Evolutionary conservation across 345 rosid species (phyloP), one percentile per base, ranked within the genome.

Genomic region (Moringa oleifera): DNA sequence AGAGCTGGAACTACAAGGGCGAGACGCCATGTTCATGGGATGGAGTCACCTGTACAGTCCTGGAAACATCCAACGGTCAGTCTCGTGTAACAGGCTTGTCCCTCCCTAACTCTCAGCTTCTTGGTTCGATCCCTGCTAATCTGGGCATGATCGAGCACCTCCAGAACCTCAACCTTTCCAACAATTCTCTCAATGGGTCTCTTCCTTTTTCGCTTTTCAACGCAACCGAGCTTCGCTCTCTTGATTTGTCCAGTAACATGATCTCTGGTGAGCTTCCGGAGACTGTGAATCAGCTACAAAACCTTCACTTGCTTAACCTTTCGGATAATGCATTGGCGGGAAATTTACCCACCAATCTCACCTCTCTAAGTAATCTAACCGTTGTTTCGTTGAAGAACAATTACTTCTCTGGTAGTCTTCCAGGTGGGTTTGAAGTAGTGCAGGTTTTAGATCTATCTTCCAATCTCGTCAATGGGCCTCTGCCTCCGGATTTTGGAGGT

Each of bases 21-120:
- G 72, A 72, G 57, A 81, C 80, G 65, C 99, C 99, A 9, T 90
- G 97, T 69, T 81, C 79, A 0, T 94, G 99, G 99, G 63, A 57
- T 53, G 96, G 99, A 16, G 92, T 94, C 60, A 63, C 75, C 49
- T 93, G 98, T 62, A 70, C 67, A 22, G 55, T 53, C 50, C 67
- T 73, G 8, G 68, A 75, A 18, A 51, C 47, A 46, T 33, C 53
- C 65, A 60, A 62, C n/a, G 22, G 62, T 8, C 46, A 53, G 62
- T 68, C 68, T 68, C 80, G 82, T 16, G 99, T 94, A 53, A 82
- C 78, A 11, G 77, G 63, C 19, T 56, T 94, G 53, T 78, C 86
- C 20, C 86, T 94, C 19, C 88, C 90, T 0, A 85, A 68, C 63
- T 85, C 82, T 53, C 83, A 73, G 61, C 90, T 94, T 23, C 71